Base-by-base conservation (phyloP, 768 basidiomycete species). In the Ramaria sp. region DNA sequence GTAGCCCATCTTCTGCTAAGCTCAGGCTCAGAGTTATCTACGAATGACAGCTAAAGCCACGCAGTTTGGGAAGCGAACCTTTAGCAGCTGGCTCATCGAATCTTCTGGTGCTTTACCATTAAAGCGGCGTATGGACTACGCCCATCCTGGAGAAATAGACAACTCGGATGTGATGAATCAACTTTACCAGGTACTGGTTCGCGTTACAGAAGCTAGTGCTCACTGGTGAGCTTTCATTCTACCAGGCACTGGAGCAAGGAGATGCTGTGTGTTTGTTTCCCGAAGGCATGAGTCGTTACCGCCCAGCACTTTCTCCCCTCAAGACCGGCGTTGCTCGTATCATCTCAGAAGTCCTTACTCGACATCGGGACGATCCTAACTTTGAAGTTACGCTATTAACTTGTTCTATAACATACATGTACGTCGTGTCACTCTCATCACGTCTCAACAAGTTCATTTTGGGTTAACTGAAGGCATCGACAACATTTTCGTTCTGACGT, bases 61-160 rank as follows among this genome's bases (percentile, higher is more conserved):
- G 0, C 85, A 86, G 60, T 94, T 94, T 61, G 87, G 88, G 2
- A 81, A 76, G 41, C 77, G 66, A 59, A 93, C 88, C 2, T 89
- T 94, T 66, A 89, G 86, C 7, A 88, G 85, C 58, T 92, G 91
- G 90, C 75, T 94, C 18, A 89, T 94, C 48, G 88, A 92, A 65
- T 82, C 83, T 16, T 85, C 86, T 9, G 92, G 91, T 12, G 91
- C 92, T 1, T 77, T 94, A 2, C 91, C 91, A 0, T 78, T 94
- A 42, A 78, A 83, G 63, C 74, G 91, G 56, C 74, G 78, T 50
- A 89, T 84, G 59, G 91, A 94, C 62, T 77, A 74, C 60, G 58
- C 59, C 0, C 78, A 81, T 45, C 75, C 69, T 3, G 39, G 59
- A 3, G 68, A 65, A 13, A 71, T 70, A 0, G 82, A 93, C 66